Percentiles rank a stretch among this genome's conserved stretches.
Evolutionary conservation across 2,329 filamentous ascomycete genomes (phyloP).

Genomic region (Stagonosporopsis tanaceti): DNA sequence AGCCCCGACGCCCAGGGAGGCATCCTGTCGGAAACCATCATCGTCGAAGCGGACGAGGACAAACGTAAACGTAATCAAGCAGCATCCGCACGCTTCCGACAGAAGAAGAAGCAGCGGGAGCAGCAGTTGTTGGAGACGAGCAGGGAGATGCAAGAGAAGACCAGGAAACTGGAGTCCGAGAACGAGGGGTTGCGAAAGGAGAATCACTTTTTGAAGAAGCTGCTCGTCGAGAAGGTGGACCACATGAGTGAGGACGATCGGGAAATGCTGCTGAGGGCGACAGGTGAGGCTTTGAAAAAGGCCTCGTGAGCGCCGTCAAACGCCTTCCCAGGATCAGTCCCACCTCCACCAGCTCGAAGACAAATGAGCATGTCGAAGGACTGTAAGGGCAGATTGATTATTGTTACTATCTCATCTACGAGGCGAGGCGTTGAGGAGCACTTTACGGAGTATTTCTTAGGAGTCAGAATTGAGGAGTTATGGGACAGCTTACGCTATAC

Average conservation of each 20-base stretch:
- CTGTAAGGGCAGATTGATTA: not conserved
- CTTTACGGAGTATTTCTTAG: not conserved
- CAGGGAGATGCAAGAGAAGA: conserved; percentile 82
- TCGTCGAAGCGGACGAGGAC: conserved; percentile 76
- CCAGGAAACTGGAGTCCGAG: conserved; percentile 70
- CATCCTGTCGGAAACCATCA: conserved; percentile 32
- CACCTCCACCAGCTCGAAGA: not conserved
- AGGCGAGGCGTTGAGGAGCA: conserved; percentile 17
- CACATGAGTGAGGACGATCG: conserved; percentile 50
- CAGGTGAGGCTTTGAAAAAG: conserved; percentile 29
- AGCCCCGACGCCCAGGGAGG: conserved; percentile 31
- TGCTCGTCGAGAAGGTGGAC: conserved; percentile 49
- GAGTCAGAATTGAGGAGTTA: conserved; percentile 6
- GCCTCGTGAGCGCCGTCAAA: not conserved
- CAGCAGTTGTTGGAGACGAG: conserved; percentile 67
- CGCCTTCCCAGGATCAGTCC: not conserved
- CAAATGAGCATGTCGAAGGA: not conserved
- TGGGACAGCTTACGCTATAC: not conserved
- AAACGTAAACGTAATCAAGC: conserved; percentile 90
- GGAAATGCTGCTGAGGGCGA: conserved; percentile 37
- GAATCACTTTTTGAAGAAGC: conserved; percentile 52
- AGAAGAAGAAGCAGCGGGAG: conserved; percentile 96
- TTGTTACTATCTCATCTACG: not conserved
- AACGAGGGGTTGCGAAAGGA: conserved; percentile 49
- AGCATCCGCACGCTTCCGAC: conserved; percentile 85